Percentiles rank a stretch among this genome's conserved stretches.
Evolutionary conservation across 768 basidiomycete species (phyloP).

Genomic region (Lentinula boryana): DNA sequence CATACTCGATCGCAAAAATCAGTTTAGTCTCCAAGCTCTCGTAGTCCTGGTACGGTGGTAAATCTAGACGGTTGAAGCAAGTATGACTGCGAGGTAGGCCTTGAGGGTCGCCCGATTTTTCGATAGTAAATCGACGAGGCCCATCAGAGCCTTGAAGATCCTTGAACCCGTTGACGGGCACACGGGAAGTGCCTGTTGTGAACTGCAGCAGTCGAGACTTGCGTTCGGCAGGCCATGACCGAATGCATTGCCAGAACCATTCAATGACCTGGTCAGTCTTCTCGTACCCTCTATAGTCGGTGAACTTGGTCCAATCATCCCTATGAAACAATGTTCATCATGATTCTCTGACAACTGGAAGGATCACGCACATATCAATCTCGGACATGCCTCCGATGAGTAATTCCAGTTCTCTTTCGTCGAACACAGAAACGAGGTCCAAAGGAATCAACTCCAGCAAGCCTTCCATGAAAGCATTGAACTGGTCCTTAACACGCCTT

Average conservation of each 20-base stretch:
- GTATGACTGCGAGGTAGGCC: conserved; percentile 89
- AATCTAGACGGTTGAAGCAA: conserved; percentile 86
- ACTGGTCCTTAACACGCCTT: conserved; percentile 77
- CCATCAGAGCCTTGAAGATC: conserved; percentile 93
- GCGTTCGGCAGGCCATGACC: conserved; percentile 85
- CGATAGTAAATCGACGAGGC: conserved; percentile 88
- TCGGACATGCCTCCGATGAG: conserved; percentile 92
- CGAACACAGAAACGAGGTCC: conserved; percentile 84
- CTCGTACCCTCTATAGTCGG: conserved; percentile 85
- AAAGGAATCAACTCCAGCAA: conserved; percentile 79
- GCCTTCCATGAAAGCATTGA: conserved; percentile 80
- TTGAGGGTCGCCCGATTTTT: conserved; percentile 87
- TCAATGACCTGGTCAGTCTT: conserved; percentile 85
- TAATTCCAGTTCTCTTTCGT: conserved; percentile 84
- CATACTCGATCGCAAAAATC: conserved; percentile 77
- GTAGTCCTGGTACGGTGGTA: conserved; percentile 87
- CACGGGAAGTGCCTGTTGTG: conserved; percentile 79
- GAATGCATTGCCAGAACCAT: conserved; percentile 95
- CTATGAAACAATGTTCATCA: conserved; percentile 21
- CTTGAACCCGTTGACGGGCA: conserved; percentile 92
- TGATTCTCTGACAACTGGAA: not conserved
- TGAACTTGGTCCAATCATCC: conserved; percentile 92
- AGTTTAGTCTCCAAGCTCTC: conserved; percentile 84
- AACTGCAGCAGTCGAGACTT: conserved; percentile 86
- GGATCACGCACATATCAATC: conserved; percentile 65